Evolutionary conservation across 176 grass and related monocot species (phyloP).

Genomic region (Carex littledalei): DNA sequence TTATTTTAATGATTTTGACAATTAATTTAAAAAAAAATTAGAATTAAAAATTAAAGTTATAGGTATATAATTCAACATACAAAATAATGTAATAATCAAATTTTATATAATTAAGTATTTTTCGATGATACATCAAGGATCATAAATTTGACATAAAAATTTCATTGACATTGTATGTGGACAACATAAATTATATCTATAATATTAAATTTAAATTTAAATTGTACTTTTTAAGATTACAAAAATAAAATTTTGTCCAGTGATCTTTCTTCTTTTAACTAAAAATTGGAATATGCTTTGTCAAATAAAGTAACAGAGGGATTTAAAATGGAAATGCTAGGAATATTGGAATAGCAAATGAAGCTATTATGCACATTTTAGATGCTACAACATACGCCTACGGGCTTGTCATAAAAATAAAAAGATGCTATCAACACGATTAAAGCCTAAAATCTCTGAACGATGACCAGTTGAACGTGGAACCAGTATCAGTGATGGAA

Average conservation of each 20-base stretch:
- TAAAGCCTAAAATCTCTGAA: no score
- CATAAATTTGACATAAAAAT: not conserved
- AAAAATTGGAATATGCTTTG: not conserved
- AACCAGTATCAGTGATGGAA: not conserved
- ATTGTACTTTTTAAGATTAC: no score
- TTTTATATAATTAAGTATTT: not conserved
- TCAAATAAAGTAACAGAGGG: no score
- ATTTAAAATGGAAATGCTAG: not conserved
- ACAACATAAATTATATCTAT: no score
- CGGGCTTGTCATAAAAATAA: no score
- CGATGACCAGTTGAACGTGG: not conserved
- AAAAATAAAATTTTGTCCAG: no score
- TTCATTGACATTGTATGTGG: no score
- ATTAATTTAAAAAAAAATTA: not conserved
- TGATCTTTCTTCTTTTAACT: no score
- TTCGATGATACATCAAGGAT: not conserved
- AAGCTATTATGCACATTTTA: not conserved
- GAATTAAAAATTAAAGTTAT: not conserved
- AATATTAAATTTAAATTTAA: no score
- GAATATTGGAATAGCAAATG: not conserved
- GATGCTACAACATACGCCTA: not conserved
- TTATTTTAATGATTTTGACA: not conserved
- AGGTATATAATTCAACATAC: not conserved
- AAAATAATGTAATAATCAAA: not conserved
- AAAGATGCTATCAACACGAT: no score